These are phyloP conservation scores for Fraxinus paxiana DNA, from an alignment of 305 asterid genomes.

Conservation along the genomic window DNA sequence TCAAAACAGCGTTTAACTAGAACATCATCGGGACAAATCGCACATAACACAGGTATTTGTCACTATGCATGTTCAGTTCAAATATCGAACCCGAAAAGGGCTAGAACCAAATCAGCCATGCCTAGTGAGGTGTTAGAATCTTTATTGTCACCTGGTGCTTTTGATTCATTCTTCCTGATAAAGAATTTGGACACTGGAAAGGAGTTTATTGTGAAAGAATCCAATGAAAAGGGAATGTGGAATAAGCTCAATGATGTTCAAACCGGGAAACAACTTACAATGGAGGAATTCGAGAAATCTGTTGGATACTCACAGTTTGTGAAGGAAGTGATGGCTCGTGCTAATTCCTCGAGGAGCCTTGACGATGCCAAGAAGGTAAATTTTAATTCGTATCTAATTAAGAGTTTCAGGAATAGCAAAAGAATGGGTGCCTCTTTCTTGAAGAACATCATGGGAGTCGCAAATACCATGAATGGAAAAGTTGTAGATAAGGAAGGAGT, in stretches of 20 bases:
- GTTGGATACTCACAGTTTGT: conserved; percentile 82
- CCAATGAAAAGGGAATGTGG: conserved; percentile 82
- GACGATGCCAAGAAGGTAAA: conserved; percentile 42
- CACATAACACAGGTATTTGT: conserved; percentile 28
- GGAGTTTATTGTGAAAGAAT: conserved; percentile 84
- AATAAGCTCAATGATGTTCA: conserved; percentile 82
- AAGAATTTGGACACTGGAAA: conserved; percentile 93
- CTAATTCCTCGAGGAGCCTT: conserved; percentile 30
- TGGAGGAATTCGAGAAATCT: conserved; percentile 90
- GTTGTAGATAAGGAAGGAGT: conserved; percentile 47
- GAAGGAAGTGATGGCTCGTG: conserved; percentile 76
- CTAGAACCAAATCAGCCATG: conserved; percentile 23
- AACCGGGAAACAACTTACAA: conserved; percentile 87
- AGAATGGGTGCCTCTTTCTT: conserved; percentile 67
- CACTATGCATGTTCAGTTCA: conserved; percentile 31
- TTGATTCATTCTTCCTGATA: conserved; percentile 71
- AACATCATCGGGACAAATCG: conserved; percentile 47
- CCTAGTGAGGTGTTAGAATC: conserved; percentile 32
- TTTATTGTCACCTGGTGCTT: conserved; percentile 28
- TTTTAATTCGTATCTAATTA: conserved; percentile 46
- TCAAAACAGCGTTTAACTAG: conserved; percentile 78
- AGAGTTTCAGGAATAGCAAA: conserved; percentile 79
- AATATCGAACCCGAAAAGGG: conserved; percentile 25
- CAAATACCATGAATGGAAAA: conserved; percentile 40
- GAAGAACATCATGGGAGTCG: conserved; percentile 42